Conservation (phyloP, 495 filamentous ascomycete genomes). For the Aspergillus ostianus region DNA sequence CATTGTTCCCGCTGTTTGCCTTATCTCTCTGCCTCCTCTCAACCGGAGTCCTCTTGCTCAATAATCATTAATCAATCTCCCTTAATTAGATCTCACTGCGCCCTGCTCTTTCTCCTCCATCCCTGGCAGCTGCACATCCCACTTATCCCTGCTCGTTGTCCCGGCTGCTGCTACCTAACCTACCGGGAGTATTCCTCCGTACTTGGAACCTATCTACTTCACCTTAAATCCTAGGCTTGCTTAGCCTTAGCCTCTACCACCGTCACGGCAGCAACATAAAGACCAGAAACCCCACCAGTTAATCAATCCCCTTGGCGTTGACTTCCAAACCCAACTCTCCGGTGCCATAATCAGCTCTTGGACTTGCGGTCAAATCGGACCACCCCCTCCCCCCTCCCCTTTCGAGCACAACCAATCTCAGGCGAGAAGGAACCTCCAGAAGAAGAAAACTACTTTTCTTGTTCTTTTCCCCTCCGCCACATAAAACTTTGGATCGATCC, state of each 20-base stretch:
- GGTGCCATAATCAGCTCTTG: neutral
- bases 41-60: neutral
- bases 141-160: neutral
- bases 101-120: neutral
- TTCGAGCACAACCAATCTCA: slow-evolving; percentile 2
- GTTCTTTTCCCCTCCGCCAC: slow-evolving; percentile 2
- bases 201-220: neutral
- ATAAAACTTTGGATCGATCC: neutral
- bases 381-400: slow-evolving; percentile 4
- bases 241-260: neutral
- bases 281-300: neutral
- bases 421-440: slow-evolving; percentile 17
- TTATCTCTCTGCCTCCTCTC: neutral
- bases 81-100: neutral
- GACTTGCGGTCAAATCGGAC: slow-evolving; percentile 1
- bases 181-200: neutral
- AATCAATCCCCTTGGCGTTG: neutral
- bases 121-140: neutral
- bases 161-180: neutral
- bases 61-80: too few relatives aligned
- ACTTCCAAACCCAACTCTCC: neutral
- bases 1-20: too few relatives aligned
- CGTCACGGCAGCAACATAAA: neutral
- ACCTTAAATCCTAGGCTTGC: neutral
- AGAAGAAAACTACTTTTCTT: slow-evolving; percentile 5